Base-by-base conservation (phyloP, 2,329 filamentous ascomycete genomes). In the Neopestalotiopsis sp. region DNA sequence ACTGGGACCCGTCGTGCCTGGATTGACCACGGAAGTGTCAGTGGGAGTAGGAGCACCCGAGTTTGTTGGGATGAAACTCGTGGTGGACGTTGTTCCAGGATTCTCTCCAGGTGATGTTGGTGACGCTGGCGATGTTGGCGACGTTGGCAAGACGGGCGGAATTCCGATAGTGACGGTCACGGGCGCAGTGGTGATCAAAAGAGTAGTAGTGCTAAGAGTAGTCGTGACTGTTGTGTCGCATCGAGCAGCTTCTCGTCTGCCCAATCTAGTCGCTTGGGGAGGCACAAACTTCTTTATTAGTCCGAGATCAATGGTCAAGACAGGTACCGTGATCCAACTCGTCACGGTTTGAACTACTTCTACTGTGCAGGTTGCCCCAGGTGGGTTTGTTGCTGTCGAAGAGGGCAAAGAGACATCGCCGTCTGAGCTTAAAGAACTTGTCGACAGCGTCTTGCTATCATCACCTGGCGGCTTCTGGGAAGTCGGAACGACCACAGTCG, bases 161-260 rank as follows among this genome's bases (percentile, higher is more conserved):
- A 67, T 30, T 17, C 65, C 65, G 32, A 67, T 24, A 10, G 53
- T 67, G 20, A 67, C 24, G 49, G 56, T 67, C 17, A 3, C 40
- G 6, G 6, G 7, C 20, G 45, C 56, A 40, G 56, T 61, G 17
- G 65, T 67, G 30, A n/a, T 45, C 24, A 49, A 9, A 34, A 61
- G 3, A 4, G 24, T 38, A 10, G 65, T 67, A 34, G 56, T 17
- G 28, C 34, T 6, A 12, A n/a, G 42, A 20, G 65, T 67, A 6
- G 10, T 13, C 12, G 65, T 67, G 12, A 49, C 56, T 20, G 56
- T 61, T 10, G 34, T 49, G 49, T 61, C 65, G 30, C 65, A 67
- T 38, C 2, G 12, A 14, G n/a, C 2, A n/a, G 28, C 24, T 61
- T 67, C 53, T 40, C 65, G 53, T 40, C 65, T 32, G 13, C 12